phyloP scores from a whole-genome alignment of 1,284 basidiomycete species.

The Rhodotorula sp. region DNA sequence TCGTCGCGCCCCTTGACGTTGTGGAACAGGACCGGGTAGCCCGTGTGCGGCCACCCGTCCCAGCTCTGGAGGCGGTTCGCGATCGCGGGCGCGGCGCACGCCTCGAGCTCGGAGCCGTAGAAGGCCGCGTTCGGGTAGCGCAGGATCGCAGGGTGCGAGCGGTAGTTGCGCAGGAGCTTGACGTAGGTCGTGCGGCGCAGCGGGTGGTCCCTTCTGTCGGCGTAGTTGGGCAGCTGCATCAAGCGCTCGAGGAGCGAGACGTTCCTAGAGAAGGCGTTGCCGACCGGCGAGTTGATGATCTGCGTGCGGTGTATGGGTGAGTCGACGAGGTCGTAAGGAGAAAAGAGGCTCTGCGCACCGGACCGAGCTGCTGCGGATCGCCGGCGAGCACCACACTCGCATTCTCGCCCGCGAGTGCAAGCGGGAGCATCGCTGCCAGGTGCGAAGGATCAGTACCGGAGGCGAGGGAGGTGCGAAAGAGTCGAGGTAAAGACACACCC shows the following conservation, averaged over 20 bases:
- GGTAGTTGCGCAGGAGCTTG: constrained; percentile 49
- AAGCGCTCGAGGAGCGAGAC: constrained; percentile 51
- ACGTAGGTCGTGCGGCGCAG: constrained; percentile 24
- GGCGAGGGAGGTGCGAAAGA: constrained; percentile 47
- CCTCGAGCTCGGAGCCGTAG: constrained; percentile 50
- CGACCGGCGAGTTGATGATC: constrained; percentile 44
- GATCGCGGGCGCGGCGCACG: constrained; percentile 28
- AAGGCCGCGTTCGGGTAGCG: constrained; percentile 49
- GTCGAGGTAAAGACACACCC: neutral
- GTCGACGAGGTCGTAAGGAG: neutral
- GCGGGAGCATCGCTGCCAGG: constrained; percentile 49
- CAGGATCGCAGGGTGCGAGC: constrained; percentile 50
- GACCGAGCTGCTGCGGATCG: constrained; percentile 52
- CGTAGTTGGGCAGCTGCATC: constrained; percentile 46
- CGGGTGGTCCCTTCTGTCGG: constrained; percentile 17
- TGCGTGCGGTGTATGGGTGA: neutral
- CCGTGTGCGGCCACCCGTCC: constrained; percentile 45
- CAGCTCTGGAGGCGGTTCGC: constrained; percentile 43
- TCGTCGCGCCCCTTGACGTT: constrained; percentile 47
- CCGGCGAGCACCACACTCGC: constrained; percentile 46
- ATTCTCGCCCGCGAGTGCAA: constrained; percentile 50
- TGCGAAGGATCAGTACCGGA: neutral
- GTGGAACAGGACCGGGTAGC: constrained; percentile 49
- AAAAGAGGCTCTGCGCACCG: constrained; percentile 29
- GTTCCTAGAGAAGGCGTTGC: constrained; percentile 46